Evolutionary conservation across 1,284 basidiomycete genomes (phyloP).

Genomic region (Lentinula novae-zelandiae): DNA sequence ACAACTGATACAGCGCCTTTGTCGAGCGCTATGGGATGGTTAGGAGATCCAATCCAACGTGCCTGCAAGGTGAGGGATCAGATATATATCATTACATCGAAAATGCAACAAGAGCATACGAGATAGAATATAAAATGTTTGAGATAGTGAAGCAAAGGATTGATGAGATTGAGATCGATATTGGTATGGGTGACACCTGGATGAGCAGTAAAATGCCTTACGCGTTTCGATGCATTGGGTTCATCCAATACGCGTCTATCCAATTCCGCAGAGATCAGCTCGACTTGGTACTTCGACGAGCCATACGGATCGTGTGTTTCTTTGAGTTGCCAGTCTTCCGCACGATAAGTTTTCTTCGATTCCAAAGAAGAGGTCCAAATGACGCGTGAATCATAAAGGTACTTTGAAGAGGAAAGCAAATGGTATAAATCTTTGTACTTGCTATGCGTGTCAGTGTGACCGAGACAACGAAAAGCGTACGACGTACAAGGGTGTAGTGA

Average conservation of each 20-base stretch:
- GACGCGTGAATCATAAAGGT: constrained; percentile 52
- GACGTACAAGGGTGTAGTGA: constrained; percentile 74
- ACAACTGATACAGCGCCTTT: constrained; percentile 65
- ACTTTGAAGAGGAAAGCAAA: constrained; percentile 39
- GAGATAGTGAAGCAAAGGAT: constrained; percentile 42
- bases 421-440: constrained; percentile 61
- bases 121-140: constrained; percentile 68
- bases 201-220: constrained; percentile 66
- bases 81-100: background rate
- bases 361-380: constrained; percentile 82
- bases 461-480: background rate
- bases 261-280: constrained; percentile 63
- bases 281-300: constrained; percentile 77
- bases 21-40: constrained; percentile 57
- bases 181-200: constrained; percentile 76
- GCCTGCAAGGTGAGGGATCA: constrained; percentile 37
- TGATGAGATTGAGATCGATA: constrained; percentile 50
- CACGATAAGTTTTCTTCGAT: constrained; percentile 53
- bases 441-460: background rate
- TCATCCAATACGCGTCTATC: constrained; percentile 37
- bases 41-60: constrained; percentile 59
- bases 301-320: constrained; percentile 66
- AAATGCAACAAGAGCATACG: constrained; percentile 40
- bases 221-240: constrained; percentile 24
- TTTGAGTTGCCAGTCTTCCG: constrained; percentile 72